A percentile compares a stretch with the other conserved stretches of the same genome.
Conservation (phyloP, 202 grass and related monocot species). For the Carex arenaria region DNA sequence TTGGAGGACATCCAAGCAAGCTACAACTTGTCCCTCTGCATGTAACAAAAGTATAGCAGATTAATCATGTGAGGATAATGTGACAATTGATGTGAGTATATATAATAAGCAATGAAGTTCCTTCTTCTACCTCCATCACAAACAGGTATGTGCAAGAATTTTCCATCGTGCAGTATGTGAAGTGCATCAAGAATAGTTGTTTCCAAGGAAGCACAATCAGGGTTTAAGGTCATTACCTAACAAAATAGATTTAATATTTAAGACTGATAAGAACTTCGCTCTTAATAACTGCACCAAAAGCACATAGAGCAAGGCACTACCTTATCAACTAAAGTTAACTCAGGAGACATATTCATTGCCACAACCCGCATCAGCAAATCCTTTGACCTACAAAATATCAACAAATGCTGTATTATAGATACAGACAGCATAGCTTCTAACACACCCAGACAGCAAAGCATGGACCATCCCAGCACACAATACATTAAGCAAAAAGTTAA, state of each 20-base stretch:
- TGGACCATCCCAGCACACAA: not conserved
- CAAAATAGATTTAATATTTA: constrained; percentile 21
- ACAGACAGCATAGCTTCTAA: not conserved
- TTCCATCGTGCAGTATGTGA: constrained; percentile 95
- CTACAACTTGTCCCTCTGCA: constrained; percentile 70
- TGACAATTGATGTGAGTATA: not conserved
- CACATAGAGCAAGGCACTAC: constrained; percentile 27
- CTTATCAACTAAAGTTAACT: constrained; percentile 94
- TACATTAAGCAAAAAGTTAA: not conserved
- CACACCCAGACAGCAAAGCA: not conserved
- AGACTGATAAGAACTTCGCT: constrained; percentile 2
- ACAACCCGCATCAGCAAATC: constrained; percentile 98
- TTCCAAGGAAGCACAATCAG: constrained; percentile 72
- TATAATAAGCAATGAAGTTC: constrained; percentile 19
- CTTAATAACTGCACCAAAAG: not conserved
- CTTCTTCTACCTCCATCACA: constrained; percentile 58
- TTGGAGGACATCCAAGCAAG: constrained; percentile 91
- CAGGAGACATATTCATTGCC: constrained; percentile 82
- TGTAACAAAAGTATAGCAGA: constrained; percentile 13
- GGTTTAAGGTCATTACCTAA: constrained; percentile 85
- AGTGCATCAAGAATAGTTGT: constrained; percentile 94
- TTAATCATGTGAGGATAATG: not conserved
- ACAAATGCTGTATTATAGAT: constrained; percentile 5
- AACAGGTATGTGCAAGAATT: constrained; percentile 97
- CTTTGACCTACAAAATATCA: constrained; percentile 72